Evolutionary conservation across 257 asterid species (phyloP), one percentile per base, ranked within the genome.

Genomic region (Thymus quinquecostatus): DNA sequence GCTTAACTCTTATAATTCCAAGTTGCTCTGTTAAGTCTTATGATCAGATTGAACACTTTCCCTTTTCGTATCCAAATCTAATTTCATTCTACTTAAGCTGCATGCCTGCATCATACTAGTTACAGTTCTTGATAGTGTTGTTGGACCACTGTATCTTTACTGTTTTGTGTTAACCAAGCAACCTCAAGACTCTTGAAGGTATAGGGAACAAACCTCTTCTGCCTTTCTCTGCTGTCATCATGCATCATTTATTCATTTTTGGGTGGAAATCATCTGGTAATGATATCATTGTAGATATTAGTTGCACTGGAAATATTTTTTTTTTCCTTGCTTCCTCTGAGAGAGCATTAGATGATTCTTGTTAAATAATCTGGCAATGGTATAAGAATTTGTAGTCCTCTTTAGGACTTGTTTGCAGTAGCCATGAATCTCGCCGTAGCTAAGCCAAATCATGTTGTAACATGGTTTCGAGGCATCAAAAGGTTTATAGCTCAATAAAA

Each of bases 41-140:
- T 44, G 21, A 28, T 57, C 51, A 45, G 43, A 75, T 33, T 32
- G 44, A 61, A 2, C 49, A 50, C 66, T 65, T 58, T 10, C 7
- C 56, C 49, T 12, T 71, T 74, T 28, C 74, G 38, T 29, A 28
- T 63, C 38, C 67, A 27, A 72, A 68, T 73, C 21, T 67, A 69
- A 74, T 21, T 44, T 45, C 60, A 45, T 6, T 6, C 58, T 43
- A 65, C 56, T 44, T 49, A 57, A 60, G 64, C 70, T 36, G 40
- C 40, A 36, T 36, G 40, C 40, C 5, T 57, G 69, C 48, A 53
- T 47, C 54, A 10, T 73, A 56, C 41, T 56, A 57, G n/a, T 58
- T 21, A 54, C 58, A 36, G 66, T 40, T 21, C 27, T 40, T 36
- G 62, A 57, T 10, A 10, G 54, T 65, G 9, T 48, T 57, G 64